Base-by-base conservation (phyloP, 2,329 filamentous ascomycete genomes). In the Colletotrichum cereale region DNA sequence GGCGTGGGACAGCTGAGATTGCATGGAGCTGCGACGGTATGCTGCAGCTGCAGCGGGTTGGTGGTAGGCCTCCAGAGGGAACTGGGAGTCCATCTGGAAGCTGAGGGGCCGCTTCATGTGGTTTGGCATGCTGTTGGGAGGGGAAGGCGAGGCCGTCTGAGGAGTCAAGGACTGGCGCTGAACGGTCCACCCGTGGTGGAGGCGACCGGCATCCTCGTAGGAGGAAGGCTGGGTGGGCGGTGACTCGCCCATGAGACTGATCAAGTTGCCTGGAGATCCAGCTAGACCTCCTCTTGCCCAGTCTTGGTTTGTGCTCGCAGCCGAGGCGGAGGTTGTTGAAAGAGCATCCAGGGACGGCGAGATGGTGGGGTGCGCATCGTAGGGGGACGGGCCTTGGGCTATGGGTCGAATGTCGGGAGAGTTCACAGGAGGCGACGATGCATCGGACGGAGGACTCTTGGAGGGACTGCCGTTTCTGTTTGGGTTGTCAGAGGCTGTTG, bases 181-280 rank as follows among this genome's bases (percentile, higher is more conserved):
- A 72, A 77, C 86, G 74, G 83, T 83, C 84, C 82, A 86, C 76
- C 83, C 80, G 47, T 85, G 84, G 50, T 83, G 80, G 57, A 84
- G 76, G 44, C 82, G 83, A 63, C 82, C 75, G 7, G 82, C 78
- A 72, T 87, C 85, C 75, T 87, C 85, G 73, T 86, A 87, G 2
- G 85, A 87, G 26, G 85, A 87, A 21, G 85, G 85, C 57, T 85
- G 85, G 24, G 85, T 87, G 3, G 86, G 86, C 58, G 86, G 86
- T 29, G 86, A 88, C 73, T 88, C 86, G 65, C 85, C 85, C 77
- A 82, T 82, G 69, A 87, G 77, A 76, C 82, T 86, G 73, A 87
- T 86, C 67, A 87, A 80, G 71, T 87, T 87, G 62, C 84, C 82
- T n/a, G 86, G 86, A n/a, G 86, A 87, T 70, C 85, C 84, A 76